Conservation (phyloP, 257 asterid genomes). For the Ilex aquifolium region DNA sequence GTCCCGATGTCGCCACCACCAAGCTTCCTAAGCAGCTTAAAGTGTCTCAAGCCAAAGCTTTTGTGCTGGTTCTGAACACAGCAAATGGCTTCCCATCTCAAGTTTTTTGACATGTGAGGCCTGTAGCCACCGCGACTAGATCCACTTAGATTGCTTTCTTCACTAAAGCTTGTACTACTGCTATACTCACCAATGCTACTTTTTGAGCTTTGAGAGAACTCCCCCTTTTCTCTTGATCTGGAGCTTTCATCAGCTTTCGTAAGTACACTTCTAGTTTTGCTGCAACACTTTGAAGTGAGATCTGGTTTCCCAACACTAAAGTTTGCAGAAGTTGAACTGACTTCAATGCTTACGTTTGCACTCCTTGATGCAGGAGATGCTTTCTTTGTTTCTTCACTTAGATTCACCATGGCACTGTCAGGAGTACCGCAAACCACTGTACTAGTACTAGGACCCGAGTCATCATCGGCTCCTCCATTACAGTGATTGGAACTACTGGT, state of each 20-base stretch:
- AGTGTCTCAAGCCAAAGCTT: constrained; percentile 50
- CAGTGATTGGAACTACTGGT: constrained; percentile 24
- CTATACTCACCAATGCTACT: constrained; percentile 79
- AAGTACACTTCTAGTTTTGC: constrained; percentile 32
- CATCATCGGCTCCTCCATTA: constrained; percentile 19
- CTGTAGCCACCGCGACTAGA: constrained; percentile 62
- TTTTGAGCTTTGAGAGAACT: constrained; percentile 69
- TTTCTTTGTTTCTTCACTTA: constrained; percentile 23
- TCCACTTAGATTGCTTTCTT: constrained; percentile 60
- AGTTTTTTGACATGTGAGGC: constrained; percentile 82
- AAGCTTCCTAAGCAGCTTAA: constrained; percentile 65
- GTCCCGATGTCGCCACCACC: constrained; percentile 89
- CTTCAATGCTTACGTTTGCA: constrained; percentile 18
- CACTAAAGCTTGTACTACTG: constrained; percentile 68
- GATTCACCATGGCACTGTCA: constrained; percentile 17
- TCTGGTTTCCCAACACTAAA: constrained; percentile 18
- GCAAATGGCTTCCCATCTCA: constrained; percentile 85
- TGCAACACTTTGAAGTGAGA: constrained; percentile 16
- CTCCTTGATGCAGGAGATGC: constrained; percentile 31
- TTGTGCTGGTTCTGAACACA: constrained; percentile 55
- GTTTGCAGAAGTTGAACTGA: constrained; percentile 23
- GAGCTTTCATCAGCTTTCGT: constrained; percentile 39
- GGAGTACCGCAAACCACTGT: constrained; percentile 27
- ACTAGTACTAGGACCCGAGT: constrained; percentile 11
- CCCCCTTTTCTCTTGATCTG: constrained; percentile 56